Base-by-base conservation (phyloP, 2,329 filamentous ascomycete genomes). In the Epicoccum nigrum region DNA sequence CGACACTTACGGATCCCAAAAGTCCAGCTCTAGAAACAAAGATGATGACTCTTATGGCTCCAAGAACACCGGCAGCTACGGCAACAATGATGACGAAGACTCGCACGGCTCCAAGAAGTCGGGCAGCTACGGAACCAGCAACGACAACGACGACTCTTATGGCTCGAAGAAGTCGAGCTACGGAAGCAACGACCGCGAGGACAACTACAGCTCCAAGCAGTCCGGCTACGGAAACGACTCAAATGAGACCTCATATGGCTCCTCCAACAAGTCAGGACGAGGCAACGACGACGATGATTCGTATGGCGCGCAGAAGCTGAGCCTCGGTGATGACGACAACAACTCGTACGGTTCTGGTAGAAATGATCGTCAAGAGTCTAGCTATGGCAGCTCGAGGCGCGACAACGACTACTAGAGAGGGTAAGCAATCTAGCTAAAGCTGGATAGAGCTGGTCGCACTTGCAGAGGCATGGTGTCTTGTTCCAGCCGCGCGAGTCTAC, bases 371-470 rank as follows among this genome's bases (percentile, higher is more conserved):
- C 27, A 42, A 6, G 28, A 34, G 20, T 25, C 40, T 13, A 43
- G 40, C 30, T 43, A 43, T 13, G 42, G 32, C 4, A 16, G 45
- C 39, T 49, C 46, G 15, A 43, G 19, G 39, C 46, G 46, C 32
- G 46, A 49, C 15, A 49, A 43, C 7, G 46, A 49, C 15, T 49
- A 49, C 39, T 49, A 49, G 38, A 13, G 17, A 15, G 23, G 6
- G 23, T 25, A n/a, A n/a, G n/a, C n/a, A n/a, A n/a, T n/a, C n/a
- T n/a, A n/a, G n/a, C n/a, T n/a, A n/a, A n/a, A n/a, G n/a, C n/a
- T n/a, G n/a, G n/a, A 33, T 33, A 15, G 1, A 32, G n/a, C 34
- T n/a, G n/a, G n/a, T n/a, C n/a, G n/a, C n/a, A n/a, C n/a, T n/a
- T n/a, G n/a, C n/a, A n/a, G n/a, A n/a, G n/a, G n/a, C n/a, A n/a